Evolutionary conservation across 2,329 filamentous ascomycete species (phyloP).

Genomic region (Hypoxylon sp.): DNA sequence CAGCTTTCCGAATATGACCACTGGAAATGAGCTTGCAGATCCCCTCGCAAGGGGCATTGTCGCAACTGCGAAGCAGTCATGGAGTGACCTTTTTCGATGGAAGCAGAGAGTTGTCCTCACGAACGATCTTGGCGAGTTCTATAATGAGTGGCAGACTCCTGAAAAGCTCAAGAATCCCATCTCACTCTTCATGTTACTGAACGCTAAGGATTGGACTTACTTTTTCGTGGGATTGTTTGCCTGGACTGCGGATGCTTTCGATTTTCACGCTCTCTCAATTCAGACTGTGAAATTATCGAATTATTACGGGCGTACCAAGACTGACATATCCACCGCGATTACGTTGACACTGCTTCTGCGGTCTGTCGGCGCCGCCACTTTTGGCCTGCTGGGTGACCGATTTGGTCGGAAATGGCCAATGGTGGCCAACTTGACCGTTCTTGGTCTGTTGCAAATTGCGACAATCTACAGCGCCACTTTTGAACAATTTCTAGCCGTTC

Average conservation of each 20-base stretch:
- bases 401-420: slow-evolving; percentile 89
- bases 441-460: slow-evolving; percentile 76
- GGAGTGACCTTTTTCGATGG: slow-evolving; percentile 78
- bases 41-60: slow-evolving; percentile 76
- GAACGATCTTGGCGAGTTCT: slow-evolving; percentile 75
- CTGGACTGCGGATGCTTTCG: slow-evolving; percentile 87
- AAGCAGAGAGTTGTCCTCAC: slow-evolving; percentile 78
- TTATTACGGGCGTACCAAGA: slow-evolving; percentile 69
- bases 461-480: slow-evolving; percentile 84
- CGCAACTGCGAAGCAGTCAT: slow-evolving; percentile 75
- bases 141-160: slow-evolving; percentile 77
- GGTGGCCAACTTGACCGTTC: slow-evolving; percentile 82
- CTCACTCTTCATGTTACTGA: slow-evolving; percentile 75
- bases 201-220: slow-evolving; percentile 79
- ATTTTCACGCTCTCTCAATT: slow-evolving; percentile 85
- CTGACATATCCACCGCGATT: slow-evolving; percentile 81
- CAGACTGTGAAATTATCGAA: slow-evolving; percentile 79
- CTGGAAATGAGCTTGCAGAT: slow-evolving; percentile 64
- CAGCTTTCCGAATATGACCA: slow-evolving; percentile 42
- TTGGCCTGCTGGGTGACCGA: slow-evolving; percentile 83
- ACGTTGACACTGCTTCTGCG: slow-evolving; percentile 82
- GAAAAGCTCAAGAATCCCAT: slow-evolving; percentile 79
- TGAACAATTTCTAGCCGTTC: slow-evolving; percentile 80
- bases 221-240: slow-evolving; percentile 81
- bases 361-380: slow-evolving; percentile 80